Evolutionary conservation across 2,329 filamentous ascomycete species (phyloP), one percentile per base, ranked within the genome.

Genomic region (Colletotrichum zoysiae): DNA sequence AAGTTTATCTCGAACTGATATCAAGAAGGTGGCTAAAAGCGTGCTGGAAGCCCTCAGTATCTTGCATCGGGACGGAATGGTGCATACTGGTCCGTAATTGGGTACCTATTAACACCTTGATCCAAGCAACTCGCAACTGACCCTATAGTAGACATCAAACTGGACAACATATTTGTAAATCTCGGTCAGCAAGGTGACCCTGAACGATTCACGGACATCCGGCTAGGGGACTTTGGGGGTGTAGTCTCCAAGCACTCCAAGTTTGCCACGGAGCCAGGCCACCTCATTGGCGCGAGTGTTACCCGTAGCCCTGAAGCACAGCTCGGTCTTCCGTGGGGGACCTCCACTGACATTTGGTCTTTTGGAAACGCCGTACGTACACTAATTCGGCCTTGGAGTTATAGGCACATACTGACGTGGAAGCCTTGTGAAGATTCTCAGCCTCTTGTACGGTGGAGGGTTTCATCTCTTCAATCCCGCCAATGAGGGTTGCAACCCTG

Each of bases 301-400:
- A 79, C 78, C 67, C 78, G 79, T 48, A 82, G 79, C 62, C 35
- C 64, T 4, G n/a, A 65, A 65, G 56, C 33, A 3, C 16, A 8
- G 55, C 40, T 59, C 11, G 16, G n/a, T 18, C 44, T 66, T 16
- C 14, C 11, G 16, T 26, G 23, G 44, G 42, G 64, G 2, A 51
- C 44, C 5, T 33, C 11, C 2, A 35, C 44, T 23, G 64, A 58
- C 64, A 44, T 42, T 44, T 66, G n/a, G 33, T 66, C 44, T 1
- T 42, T 66, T 51, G 23, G 33, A 53, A 35, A 59, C 30, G 44
- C 55, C 23, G 30, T 53, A 56, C 26, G 30, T 56, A n/a, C 2
- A 33, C 20, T n/a, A 6, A 12, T 14, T 33, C 1, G 30, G 53
- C 20, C 18, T 56, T 38, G 1, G 53, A 6, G 11, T 38, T 6